A percentile compares a stretch with the other conserved stretches of the same genome.
phyloP scores from a whole-genome alignment of 2,329 filamentous ascomycete species.

The Penicillium fuscoglaucum region DNA sequence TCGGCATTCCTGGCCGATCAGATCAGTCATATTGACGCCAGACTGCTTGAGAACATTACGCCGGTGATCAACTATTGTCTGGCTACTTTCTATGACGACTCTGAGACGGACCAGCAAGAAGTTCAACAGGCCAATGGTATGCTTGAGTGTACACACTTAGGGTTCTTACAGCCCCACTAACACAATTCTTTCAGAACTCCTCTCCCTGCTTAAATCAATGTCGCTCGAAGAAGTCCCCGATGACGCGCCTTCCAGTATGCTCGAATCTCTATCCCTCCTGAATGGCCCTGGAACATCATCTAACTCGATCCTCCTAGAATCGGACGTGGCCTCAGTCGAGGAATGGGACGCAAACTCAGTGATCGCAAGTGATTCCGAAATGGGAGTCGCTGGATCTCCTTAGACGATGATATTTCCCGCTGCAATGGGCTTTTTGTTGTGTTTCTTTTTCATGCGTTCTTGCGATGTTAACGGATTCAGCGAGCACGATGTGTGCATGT shows the following conservation, averaged over 20 bases:
- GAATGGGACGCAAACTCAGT: constrained; percentile 46
- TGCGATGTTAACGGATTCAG: constrained; percentile 3
- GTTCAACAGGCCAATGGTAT: constrained; percentile 39
- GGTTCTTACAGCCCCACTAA: not conserved
- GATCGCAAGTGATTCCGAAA: constrained; percentile 44
- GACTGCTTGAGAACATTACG: constrained; percentile 38
- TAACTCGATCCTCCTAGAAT: constrained; percentile 31
- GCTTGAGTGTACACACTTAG: constrained; percentile 5
- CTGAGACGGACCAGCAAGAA: constrained; percentile 38
- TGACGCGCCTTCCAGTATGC: constrained; percentile 43
- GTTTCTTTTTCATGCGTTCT: constrained; percentile 2
- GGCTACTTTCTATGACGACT: constrained; percentile 39
- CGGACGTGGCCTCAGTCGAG: constrained; percentile 43
- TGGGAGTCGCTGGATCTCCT: constrained; percentile 40
- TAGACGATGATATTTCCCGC: constrained; percentile 16
- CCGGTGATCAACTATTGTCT: constrained; percentile 43
- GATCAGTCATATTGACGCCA: constrained; percentile 35
- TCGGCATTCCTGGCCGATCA: constrained; percentile 32
- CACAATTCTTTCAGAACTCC: constrained; percentile 27
- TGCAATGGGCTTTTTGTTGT: not conserved
- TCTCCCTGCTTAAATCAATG: constrained; percentile 37
- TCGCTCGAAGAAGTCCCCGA: constrained; percentile 40
- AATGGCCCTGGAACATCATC: not conserved
- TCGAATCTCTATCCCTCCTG: constrained; percentile 13
- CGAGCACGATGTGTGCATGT: constrained; percentile 2